A percentile compares a stretch with the other conserved stretches of the same genome.
Conservation (phyloP, 73 alveolate species). For the Tetrahymena borealis region DNA sequence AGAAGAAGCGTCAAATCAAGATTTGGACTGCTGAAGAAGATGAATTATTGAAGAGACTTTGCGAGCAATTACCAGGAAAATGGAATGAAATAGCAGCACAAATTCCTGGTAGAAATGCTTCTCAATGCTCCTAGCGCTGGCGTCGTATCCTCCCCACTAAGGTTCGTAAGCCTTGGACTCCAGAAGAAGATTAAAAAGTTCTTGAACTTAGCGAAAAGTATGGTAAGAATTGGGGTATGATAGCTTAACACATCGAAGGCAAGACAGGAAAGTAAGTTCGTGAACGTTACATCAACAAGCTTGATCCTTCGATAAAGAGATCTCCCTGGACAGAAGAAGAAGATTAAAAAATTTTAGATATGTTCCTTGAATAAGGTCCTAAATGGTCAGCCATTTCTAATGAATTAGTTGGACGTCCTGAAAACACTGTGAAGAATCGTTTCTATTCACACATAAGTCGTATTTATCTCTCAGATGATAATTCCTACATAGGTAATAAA, state of each 20-base stretch:
- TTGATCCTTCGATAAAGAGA: conserved; percentile 85
- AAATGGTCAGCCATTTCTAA: conserved; percentile 41
- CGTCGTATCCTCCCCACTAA: conserved; percentile 18
- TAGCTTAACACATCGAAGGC: conserved; percentile 20
- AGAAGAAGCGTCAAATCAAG: conserved; percentile 32
- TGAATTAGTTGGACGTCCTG: conserved; percentile 34
- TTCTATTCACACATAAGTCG: conserved; percentile 35
- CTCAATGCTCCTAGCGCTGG: conserved; percentile 43
- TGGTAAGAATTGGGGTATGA: conserved; percentile 24
- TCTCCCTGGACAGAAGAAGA: conserved; percentile 85
- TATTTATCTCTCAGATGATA: conserved; percentile 1
- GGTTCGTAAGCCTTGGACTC: conserved; percentile 30
- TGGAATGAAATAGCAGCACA: conserved; percentile 32
- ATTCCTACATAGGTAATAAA: background rate
- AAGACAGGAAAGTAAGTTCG: conserved; percentile 90
- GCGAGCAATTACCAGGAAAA: background rate
- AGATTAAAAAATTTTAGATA: conserved; percentile 40
- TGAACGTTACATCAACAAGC: conserved; percentile 95
- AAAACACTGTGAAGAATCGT: conserved; percentile 35
- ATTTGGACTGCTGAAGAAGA: conserved; percentile 43
- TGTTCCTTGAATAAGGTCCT: conserved; percentile 24
- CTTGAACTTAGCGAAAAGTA: conserved; percentile 5
- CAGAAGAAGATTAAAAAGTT: conserved; percentile 31
- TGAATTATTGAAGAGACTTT: conserved; percentile 6
- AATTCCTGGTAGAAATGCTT: conserved; percentile 36